Conservation (phyloP, 768 basidiomycete genomes). For the Clitopilus passeckerianus region DNA sequence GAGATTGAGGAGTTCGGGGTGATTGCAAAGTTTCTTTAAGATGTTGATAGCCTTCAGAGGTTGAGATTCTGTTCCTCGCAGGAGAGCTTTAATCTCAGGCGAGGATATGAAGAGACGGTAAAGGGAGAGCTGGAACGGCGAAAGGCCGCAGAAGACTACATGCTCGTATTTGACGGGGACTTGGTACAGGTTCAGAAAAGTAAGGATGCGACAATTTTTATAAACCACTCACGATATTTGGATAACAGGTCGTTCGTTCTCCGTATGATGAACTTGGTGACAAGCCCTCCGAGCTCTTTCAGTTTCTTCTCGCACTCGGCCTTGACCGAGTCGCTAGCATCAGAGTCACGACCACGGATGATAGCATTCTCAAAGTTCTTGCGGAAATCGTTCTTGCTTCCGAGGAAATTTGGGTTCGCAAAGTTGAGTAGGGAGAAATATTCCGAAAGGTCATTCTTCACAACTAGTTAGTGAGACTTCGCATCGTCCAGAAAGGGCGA, state of each 20-base stretch:
- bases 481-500: neutral
- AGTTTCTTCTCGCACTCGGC: slow-evolving; percentile 85
- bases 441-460: slow-evolving; percentile 87
- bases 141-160: slow-evolving; percentile 88
- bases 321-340: slow-evolving; percentile 75
- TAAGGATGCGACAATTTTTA: neutral
- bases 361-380: slow-evolving; percentile 95
- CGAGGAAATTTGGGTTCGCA: slow-evolving; percentile 87
- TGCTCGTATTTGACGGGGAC: slow-evolving; percentile 99
- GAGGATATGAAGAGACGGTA: slow-evolving; percentile 91
- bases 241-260: slow-evolving; percentile 92
- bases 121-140: slow-evolving; percentile 76
- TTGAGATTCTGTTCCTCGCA: slow-evolving; percentile 85
- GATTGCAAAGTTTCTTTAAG: slow-evolving; percentile 93
- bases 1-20: slow-evolving; percentile 84
- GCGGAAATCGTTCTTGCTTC: slow-evolving; percentile 84
- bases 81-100: slow-evolving; percentile 85
- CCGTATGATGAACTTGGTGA: slow-evolving; percentile 92
- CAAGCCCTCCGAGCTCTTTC: slow-evolving; percentile 83
- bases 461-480: neutral
- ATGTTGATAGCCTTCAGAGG: slow-evolving; percentile 96
- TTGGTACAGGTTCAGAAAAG: slow-evolving; percentile 24
- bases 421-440: slow-evolving; percentile 93
- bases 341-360: slow-evolving; percentile 84
- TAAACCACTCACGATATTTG: slow-evolving; percentile 73